Evolutionary conservation across 371 early-diverging fungal genomes (phyloP).

Genomic region (Blastocladiella emersonii): DNA sequence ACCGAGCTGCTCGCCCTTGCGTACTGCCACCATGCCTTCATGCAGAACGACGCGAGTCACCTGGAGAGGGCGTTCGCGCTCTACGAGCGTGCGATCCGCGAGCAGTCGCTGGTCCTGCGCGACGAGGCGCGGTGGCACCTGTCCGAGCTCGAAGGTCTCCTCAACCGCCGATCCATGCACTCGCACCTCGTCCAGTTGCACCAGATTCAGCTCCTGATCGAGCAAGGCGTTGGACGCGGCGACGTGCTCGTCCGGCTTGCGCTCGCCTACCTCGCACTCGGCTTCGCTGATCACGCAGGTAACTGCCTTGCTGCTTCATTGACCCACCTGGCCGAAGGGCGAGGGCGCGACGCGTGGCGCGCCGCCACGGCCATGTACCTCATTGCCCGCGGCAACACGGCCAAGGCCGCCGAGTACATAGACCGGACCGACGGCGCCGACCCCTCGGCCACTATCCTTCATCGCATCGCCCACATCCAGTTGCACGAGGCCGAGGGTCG

Average conservation of each 20-base stretch:
- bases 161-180: background rate
- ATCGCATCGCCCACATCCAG: background rate
- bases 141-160: background rate
- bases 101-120: background rate
- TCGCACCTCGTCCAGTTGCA: background rate
- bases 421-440: no score
- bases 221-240: background rate
- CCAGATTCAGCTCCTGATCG: background rate
- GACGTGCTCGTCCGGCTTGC: background rate
- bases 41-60: background rate
- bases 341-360: background rate
- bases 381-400: background rate
- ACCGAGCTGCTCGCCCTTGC: background rate
- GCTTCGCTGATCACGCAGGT: background rate
- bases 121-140: background rate
- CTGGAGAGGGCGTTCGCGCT: background rate
- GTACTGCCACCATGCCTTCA: background rate
- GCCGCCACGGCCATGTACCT: background rate
- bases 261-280: background rate
- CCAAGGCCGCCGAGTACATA: background rate
- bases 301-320: background rate
- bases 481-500: background rate
- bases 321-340: background rate
- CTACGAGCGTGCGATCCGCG: background rate
- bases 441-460: no score